Conservation (phyloP, 805 yeast genomes). For the Komagataella ulmi region DNA sequence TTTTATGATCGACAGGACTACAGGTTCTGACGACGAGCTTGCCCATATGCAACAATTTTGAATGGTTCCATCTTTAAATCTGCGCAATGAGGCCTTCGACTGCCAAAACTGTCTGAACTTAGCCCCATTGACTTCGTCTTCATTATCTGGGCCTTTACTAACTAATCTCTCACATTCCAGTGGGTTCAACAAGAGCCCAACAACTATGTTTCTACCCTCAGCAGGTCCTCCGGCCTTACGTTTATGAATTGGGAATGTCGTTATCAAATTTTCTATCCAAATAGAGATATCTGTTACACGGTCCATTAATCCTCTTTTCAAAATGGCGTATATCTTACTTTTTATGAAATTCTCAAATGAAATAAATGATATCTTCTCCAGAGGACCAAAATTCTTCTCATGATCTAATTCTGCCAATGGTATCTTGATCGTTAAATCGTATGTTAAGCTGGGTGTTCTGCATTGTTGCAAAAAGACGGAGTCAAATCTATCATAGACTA, state of each 20-base stretch:
- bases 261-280: slow-evolving; percentile 8
- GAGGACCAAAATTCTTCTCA: slow-evolving; percentile 42
- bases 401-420: slow-evolving; percentile 28
- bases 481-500: slow-evolving; percentile 72
- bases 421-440: slow-evolving; percentile 49
- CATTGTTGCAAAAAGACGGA: slow-evolving; percentile 57
- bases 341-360: slow-evolving; percentile 55
- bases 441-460: slow-evolving; percentile 39
- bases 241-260: slow-evolving; percentile 5
- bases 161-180: slow-evolving; percentile 69
- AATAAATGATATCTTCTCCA: slow-evolving; percentile 59
- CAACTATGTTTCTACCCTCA: slow-evolving; percentile 19
- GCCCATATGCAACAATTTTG: slow-evolving; percentile 87
- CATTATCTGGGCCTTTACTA: slow-evolving; percentile 72
- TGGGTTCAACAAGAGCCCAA: slow-evolving; percentile 62
- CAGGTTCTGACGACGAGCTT: slow-evolving; percentile 40
- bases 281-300: slow-evolving; percentile 27
- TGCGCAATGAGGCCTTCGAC: slow-evolving; percentile 64
- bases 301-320: slow-evolving; percentile 44
- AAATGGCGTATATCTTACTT: slow-evolving; percentile 44
- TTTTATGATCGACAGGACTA: slow-evolving; percentile 50
- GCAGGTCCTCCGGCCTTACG: slow-evolving; percentile 11
- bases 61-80: slow-evolving; percentile 86
- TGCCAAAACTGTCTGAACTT: slow-evolving; percentile 88
- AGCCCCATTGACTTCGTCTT: slow-evolving; percentile 41